Base-by-base conservation (phyloP, 2,329 filamentous ascomycete species). In the Phialophora expanda region DNA sequence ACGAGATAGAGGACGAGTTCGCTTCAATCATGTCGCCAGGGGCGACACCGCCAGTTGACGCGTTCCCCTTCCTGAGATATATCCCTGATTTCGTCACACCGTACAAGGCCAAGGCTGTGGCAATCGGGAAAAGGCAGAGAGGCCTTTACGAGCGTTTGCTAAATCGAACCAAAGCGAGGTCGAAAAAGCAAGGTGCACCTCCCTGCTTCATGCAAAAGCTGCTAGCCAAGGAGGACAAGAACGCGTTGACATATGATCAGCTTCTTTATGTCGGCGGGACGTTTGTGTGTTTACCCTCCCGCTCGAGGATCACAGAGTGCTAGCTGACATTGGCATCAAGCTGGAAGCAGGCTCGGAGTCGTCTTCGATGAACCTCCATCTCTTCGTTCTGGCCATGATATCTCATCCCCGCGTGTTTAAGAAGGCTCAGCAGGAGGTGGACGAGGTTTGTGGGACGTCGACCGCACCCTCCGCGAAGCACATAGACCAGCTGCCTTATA, bases 381-480 rank as follows among this genome's bases (percentile, higher is more conserved):
- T 61, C 3, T 70, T 69, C 30, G 32, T 71, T 1, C 58, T 69
- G 24, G 68, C 62, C 8, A 62, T 69, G 58, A 56, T 50, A 56
- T 78, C 79, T 12, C 82, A 81, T 1, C 82, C 82, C 0, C 76
- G 82, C 9, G 76, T 83, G 12, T 76, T 83, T 60, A 60, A 69
- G 2, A 80, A 78, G 20, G 79, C 83, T 0, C 81, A 83, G 65
- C 77, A 78, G 20, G 84, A 78, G 72, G 62, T 87, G 4, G 84
- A 86, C 67, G 71, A 75, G 1, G 79, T 86, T 1, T 76, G 87
- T 3, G 85, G 85, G 2, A 70, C 75, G 0, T 61, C 76, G 8
- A 77, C 85, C 2, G 78, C 80, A 11, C 85, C 85, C 0, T 74
- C 72, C 26, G 82, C 81, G 71, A 78, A 82, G 41, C 84, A 87